Conservation (phyloP, 2,329 filamentous ascomycete species). For the Fusarium luffae region DNA sequence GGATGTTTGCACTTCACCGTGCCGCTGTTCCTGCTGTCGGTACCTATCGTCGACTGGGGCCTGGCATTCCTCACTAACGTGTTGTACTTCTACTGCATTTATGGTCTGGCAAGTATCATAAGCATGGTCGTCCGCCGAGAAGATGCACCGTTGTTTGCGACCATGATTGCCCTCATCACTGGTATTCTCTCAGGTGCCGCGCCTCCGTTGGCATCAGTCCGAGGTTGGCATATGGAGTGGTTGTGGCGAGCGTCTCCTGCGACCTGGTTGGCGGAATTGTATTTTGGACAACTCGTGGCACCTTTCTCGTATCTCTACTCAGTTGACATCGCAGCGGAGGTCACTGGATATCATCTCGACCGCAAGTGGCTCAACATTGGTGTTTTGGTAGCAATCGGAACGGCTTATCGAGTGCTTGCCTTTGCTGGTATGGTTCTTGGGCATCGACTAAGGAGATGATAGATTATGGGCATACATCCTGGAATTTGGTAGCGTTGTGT, state of each 20-base stretch:
- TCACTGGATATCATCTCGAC: constrained; percentile 59
- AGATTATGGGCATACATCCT: background rate
- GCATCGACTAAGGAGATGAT: constrained; percentile 39
- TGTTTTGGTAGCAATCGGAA: constrained; percentile 58
- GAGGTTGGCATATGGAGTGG: constrained; percentile 64
- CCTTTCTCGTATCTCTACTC: constrained; percentile 64
- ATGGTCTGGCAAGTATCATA: constrained; percentile 63
- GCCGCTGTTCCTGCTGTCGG: constrained; percentile 60
- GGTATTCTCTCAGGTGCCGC: constrained; percentile 65
- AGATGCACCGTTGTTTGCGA: constrained; percentile 66
- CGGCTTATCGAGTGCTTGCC: constrained; percentile 58
- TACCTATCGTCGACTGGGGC: constrained; percentile 61
- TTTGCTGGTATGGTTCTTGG: constrained; percentile 42
- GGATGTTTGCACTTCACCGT: constrained; percentile 66
- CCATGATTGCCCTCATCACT: constrained; percentile 64
- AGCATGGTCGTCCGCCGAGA: constrained; percentile 66
- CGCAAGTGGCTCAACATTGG: constrained; percentile 58
- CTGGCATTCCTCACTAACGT: constrained; percentile 63
- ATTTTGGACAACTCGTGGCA: constrained; percentile 63
- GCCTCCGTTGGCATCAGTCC: constrained; percentile 61
- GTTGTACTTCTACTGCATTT: constrained; percentile 68
- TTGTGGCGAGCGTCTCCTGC: constrained; percentile 65
- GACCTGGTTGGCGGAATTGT: constrained; percentile 67
- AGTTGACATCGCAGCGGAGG: constrained; percentile 56
- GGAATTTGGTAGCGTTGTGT: background rate